Base-by-base conservation (phyloP, 129 eudicot species). In the Lonicera japonica region DNA sequence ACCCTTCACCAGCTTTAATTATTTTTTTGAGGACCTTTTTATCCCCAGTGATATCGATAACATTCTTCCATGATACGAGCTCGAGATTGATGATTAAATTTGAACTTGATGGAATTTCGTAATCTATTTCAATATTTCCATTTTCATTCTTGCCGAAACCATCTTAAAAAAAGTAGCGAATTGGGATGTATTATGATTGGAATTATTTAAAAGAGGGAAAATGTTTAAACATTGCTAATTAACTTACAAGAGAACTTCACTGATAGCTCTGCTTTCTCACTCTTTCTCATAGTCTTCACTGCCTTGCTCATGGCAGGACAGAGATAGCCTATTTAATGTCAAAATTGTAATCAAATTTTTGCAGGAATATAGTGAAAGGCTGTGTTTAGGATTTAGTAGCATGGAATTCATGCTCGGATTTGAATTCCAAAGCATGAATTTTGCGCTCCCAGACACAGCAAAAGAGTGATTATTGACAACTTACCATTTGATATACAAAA, bases 201-300 rank as follows among this genome's bases (percentile, higher is more conserved):
- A 25, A 5, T 0, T 41, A 21, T 8, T 14, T 8, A 50, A 50
- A 50, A 8, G 55, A 18, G 21, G 29, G 21, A 21, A 43, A 61
- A 17, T 45, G 11, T 29, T 34, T 56, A 25, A 11, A 1, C 8
- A 58, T 3, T 18, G 59, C 21, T 11, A 46, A 21, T 57, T 61
- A 45, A 79, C 80, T 73, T 77, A 81, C 82, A 68, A 9, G 68
- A 73, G 25, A 69, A 70, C 66, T 73, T 81, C 3, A 81, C 80
- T 34, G 82, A 72, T n/a, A 81, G 48, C 64, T 76, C 80, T 7
- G 77, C 79, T 59, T 79, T 84, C 71, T 88, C 96, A 34, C 88
- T 83, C 75, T 71, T 88, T 75, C 84, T 84, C 96, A 88, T 88
- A 19, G 94, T 88, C 78, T 79, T 88, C 64, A 84, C 86, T 19